phyloP scores from a whole-genome alignment of 2,329 filamentous ascomycete genomes.

The Apiospora marii region DNA sequence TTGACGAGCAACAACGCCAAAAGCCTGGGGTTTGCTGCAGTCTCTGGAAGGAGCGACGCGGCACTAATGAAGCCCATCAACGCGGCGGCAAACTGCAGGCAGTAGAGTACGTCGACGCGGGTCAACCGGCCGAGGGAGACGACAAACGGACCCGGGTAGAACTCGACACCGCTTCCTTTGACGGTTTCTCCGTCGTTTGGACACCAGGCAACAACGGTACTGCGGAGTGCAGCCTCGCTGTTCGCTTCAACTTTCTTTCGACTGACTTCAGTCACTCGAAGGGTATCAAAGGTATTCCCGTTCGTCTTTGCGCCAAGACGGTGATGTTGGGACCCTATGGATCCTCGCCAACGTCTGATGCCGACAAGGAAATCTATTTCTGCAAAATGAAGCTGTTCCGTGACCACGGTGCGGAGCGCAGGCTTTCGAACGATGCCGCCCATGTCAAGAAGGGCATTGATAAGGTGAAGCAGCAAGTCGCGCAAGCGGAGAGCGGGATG shows the following conservation, averaged over 20 bases:
- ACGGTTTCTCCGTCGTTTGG: constrained; percentile 94
- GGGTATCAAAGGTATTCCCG: constrained; percentile 96
- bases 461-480: constrained; percentile 92
- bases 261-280: constrained; percentile 99
- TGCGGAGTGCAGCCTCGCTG: constrained; percentile 83
- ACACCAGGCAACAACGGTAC: constrained; percentile 73
- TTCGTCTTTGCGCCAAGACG: constrained; percentile 91
- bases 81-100: constrained; percentile 91
- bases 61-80: constrained; percentile 95
- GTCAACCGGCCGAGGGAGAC: constrained; percentile 66
- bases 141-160: constrained; percentile 74
- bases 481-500: constrained; percentile 74
- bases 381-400: constrained; percentile 98
- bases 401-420: constrained; percentile 93
- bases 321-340: constrained; percentile 67
- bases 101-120: constrained; percentile 86
- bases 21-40: constrained; percentile 85
- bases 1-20: constrained; percentile 91
- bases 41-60: constrained; percentile 94
- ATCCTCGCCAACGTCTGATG: constrained; percentile 54
- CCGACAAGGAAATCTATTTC: constrained; percentile 79
- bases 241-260: constrained; percentile 97
- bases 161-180: constrained; percentile 82
- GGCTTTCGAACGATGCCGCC: constrained; percentile 91
- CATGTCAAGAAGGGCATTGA: constrained; percentile 98